Base-by-base conservation (phyloP, 352 stramenopile species). In the Phytophthora litchii region DNA sequence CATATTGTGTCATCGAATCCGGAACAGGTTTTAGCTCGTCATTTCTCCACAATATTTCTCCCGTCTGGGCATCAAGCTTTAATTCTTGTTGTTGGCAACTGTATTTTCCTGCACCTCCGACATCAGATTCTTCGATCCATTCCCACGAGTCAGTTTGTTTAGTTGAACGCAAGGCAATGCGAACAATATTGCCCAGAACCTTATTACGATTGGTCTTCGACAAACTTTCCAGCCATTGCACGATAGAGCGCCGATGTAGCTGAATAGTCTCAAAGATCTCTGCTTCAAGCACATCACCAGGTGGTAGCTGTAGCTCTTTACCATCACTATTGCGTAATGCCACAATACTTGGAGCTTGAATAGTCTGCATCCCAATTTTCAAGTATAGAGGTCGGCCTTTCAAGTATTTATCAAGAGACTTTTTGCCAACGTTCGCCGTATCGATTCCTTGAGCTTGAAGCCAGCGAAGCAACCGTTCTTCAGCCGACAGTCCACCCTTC, bases 21-120 rank as follows among this genome's bases (percentile, higher is more conserved):
- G 88, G 89, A n/a, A 97, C 83, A 11, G 89, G 89, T 52, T 95
- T 95, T 3, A 97, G 63, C 52, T 95, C 89, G 44, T 96, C 89
- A 53, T 97, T 96, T 56, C 89, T 80, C 89, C 89, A 97, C 44
- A 97, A 54, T 60, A 97, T 94, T 46, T 97, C 86, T 21, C 84
- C 88, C 1, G 83, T 94, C 59, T 97, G 88, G 1, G 83, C 78
- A 49, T 97, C 86, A 7, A 97, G 42, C 49, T 94, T 95, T 42
- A 97, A 65, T 42, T 96, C 85, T 25, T 91, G 90, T 45, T 80
- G 79, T 27, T 51, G 57, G 45, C 88, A 95, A 11, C 65, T 65
- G 45, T 86, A 97, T 47, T 88, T 76, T 35, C 89, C 89, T 14
- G 67, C 55, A 27, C 86, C 74, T 35, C 72, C 71, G 3, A 89